Evolutionary conservation across 2,329 filamentous ascomycete species (phyloP).

Genomic region (Saccharata proteae): DNA sequence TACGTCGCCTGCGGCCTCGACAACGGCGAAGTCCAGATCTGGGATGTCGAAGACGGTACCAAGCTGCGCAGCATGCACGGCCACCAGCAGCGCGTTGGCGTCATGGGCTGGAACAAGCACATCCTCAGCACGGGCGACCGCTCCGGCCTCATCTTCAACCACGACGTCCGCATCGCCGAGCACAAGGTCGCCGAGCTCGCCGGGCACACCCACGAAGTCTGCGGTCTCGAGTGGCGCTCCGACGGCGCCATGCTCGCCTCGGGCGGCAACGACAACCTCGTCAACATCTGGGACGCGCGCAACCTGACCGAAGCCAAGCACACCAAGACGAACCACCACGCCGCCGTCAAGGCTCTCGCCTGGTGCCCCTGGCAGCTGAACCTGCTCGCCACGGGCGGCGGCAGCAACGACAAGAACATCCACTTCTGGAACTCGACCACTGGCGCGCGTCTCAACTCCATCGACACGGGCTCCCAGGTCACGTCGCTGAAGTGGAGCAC

Average conservation of each 20-base stretch:
- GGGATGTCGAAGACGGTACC: constrained; percentile 88
- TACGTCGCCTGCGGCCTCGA: constrained; percentile 94
- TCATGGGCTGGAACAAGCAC: constrained; percentile 99
- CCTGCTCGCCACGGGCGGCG: constrained; percentile 89
- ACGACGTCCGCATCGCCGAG: constrained; percentile 92
- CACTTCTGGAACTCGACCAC: constrained; percentile 99
- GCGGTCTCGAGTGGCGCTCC: constrained; percentile 92
- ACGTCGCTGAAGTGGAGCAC: constrained; percentile 95
- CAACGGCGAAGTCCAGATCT: constrained; percentile 95
- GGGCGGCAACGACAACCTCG: constrained; percentile 96
- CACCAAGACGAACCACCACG: constrained; percentile 99
- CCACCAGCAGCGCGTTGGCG: constrained; percentile 89
- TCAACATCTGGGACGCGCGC: constrained; percentile 97
- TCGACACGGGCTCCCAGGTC: constrained; percentile 95
- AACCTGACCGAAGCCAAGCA: constrained; percentile 91
- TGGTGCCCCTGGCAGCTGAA: constrained; percentile 99
- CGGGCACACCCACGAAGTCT: constrained; percentile 95
- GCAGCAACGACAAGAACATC: constrained; percentile 93
- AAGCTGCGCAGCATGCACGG: constrained; percentile 99
- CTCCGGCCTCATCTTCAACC: constrained; percentile 93
- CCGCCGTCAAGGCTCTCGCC: constrained; percentile 91
- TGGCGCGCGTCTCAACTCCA: constrained; percentile 95
- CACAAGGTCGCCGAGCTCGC: constrained; percentile 97
- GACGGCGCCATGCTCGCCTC: constrained; percentile 95
- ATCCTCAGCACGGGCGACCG: constrained; percentile 88